Evolutionary conservation across 768 basidiomycete genomes (phyloP).

Genomic region (Pilatotrama ljubarskyi): DNA sequence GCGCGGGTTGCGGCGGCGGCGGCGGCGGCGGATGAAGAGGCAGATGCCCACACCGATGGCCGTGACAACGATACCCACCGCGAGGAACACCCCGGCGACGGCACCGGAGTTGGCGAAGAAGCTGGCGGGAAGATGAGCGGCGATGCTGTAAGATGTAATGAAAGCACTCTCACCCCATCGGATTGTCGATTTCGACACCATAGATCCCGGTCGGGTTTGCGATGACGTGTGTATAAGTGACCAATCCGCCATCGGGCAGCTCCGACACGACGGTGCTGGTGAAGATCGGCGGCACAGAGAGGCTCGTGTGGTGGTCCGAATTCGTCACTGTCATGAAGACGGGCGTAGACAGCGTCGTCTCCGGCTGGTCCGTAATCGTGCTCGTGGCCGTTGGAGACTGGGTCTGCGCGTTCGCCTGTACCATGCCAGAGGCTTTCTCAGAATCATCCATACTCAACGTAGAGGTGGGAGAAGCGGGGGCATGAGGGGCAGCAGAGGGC

Average conservation of each 20-base stretch:
- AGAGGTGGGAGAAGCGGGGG: neutral
- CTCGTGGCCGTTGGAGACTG: conserved; percentile 36
- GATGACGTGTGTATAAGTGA: conserved; percentile 53
- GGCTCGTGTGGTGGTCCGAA: conserved; percentile 37
- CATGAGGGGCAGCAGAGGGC: neutral
- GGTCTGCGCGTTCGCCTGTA: conserved; percentile 24
- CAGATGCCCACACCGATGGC: conserved; percentile 43
- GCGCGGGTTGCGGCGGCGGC: conserved; percentile 37
- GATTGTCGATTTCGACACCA: conserved; percentile 22
- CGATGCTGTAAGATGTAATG: neutral
- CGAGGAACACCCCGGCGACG: conserved; percentile 74
- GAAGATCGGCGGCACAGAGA: conserved; percentile 47
- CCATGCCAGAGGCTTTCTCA: conserved; percentile 9
- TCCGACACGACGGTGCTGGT: conserved; percentile 50
- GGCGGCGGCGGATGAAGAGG: conserved; percentile 43
- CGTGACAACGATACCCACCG: conserved; percentile 56
- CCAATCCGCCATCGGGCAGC: conserved; percentile 42
- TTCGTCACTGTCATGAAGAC: conserved; percentile 44
- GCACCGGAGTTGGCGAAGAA: conserved; percentile 70
- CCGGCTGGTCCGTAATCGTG: conserved; percentile 42
- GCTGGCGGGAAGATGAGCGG: conserved; percentile 31
- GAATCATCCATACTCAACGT: conserved; percentile 4
- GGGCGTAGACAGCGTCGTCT: conserved; percentile 46
- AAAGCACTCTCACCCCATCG: conserved; percentile 26
- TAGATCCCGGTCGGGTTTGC: conserved; percentile 47